A percentile compares a stretch with the other conserved stretches of the same genome.
phyloP scores from a whole-genome alignment of 345 rosid genomes.

The Populus deltoides region DNA sequence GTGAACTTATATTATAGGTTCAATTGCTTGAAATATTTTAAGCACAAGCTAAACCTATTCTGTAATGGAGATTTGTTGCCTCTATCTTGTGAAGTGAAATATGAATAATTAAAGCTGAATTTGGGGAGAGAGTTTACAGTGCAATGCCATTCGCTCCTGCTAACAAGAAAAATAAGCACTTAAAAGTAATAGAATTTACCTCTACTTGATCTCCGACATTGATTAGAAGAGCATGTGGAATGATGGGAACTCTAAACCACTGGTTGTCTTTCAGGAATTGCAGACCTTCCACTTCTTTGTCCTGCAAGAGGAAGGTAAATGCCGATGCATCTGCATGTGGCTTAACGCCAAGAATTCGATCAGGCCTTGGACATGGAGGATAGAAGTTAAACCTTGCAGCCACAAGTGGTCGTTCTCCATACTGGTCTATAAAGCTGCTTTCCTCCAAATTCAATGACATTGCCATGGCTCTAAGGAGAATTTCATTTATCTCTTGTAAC shows the following conservation, averaged over 20 bases:
- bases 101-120: background rate
- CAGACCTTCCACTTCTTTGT: conserved; percentile 60
- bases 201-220: conserved; percentile 51
- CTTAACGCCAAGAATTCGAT: conserved; percentile 46
- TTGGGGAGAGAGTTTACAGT: background rate
- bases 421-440: conserved; percentile 41
- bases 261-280: conserved; percentile 47
- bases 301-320: conserved; percentile 52
- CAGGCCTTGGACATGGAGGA: conserved; percentile 62
- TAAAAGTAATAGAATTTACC: background rate
- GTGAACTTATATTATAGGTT: background rate
- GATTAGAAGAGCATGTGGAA: conserved; percentile 43
- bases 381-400: conserved; percentile 53
- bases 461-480: conserved; percentile 51
- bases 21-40: background rate
- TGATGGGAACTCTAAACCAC: conserved; percentile 49
- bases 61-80: background rate
- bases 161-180: background rate
- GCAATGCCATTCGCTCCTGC: background rate
- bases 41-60: background rate
- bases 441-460: conserved; percentile 47
- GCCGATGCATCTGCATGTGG: conserved; percentile 63
- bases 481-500: conserved; percentile 16
- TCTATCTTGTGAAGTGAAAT: background rate
- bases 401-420: conserved; percentile 37